Conservation (phyloP, 768 basidiomycete species). For the Pluteus cervinus region DNA sequence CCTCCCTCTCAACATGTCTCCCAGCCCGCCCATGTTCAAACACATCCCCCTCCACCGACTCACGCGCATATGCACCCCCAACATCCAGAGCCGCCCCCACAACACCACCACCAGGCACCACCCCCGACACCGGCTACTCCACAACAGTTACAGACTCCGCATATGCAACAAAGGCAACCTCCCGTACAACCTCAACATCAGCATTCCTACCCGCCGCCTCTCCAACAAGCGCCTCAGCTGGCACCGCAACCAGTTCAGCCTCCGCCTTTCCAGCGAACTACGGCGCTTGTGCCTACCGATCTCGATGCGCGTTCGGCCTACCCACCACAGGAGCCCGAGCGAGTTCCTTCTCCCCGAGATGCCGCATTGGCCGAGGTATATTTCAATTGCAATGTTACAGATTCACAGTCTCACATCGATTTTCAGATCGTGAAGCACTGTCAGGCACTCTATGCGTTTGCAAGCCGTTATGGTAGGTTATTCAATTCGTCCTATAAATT, state of each 20-base stretch:
- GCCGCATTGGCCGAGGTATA: constrained; percentile 39
- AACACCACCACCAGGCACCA: constrained; percentile 23
- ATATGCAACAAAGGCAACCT: constrained; percentile 12
- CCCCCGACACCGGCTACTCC: constrained; percentile 16
- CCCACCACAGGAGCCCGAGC: constrained; percentile 27
- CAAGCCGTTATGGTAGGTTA: constrained; percentile 57
- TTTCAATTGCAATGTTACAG: constrained; percentile 3
- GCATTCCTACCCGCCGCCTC: constrained; percentile 16
- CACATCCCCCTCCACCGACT: constrained; percentile 15
- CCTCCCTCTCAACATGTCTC: constrained; percentile 9
- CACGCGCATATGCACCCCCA: constrained; percentile 15
- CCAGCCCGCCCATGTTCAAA: too few relatives aligned
- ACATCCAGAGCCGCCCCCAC: constrained; percentile 16
- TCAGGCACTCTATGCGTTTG: constrained; percentile 53
- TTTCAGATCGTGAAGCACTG: constrained; percentile 61
- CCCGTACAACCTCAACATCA: constrained; percentile 13
- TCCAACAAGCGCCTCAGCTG: constrained; percentile 15
- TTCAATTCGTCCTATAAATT: constrained; percentile 3
- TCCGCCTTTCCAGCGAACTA: constrained; percentile 28
- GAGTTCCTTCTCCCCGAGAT: constrained; percentile 26
- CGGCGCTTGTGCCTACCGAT: constrained; percentile 34
- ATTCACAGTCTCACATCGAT: constrained; percentile 7
- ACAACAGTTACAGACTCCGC: constrained; percentile 14
- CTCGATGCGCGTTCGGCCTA: constrained; percentile 34
- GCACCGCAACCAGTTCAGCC: constrained; percentile 12